Evolutionary conservation across 768 basidiomycete genomes (phyloP), one percentile per base, ranked within the genome.

Genomic region (Mycena olivaceomarginata): DNA sequence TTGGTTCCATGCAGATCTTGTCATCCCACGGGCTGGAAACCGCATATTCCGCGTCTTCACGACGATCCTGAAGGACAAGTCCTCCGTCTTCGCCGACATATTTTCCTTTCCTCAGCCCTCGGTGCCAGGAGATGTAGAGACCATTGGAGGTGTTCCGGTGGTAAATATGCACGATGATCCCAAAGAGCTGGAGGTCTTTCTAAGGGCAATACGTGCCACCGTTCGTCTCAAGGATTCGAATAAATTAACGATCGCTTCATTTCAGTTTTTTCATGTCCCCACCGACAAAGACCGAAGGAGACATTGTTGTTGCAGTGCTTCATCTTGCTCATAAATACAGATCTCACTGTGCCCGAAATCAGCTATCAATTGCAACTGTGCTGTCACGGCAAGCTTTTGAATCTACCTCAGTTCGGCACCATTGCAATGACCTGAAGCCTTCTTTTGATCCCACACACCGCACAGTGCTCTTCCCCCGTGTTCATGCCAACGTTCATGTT

Each of bases 21-120:
- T 75, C 51, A 65, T 75, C 2, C 67, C 70, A 5, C 67, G 41
- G 5, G 74, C 74, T 2, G 40, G 48, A 18, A 56, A 6, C 11
- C 62, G 25, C 39, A 57, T 53, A 5, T 75, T 75, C 37, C 68
- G 59, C 8, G 68, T 75, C 40, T 65, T 65, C 59, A 40, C 63
- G 9, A 12, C 62, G 10, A 75, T 65, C 40, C 20, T 70, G 67
- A 75, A 59, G 37, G 62, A 60, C 10, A 67, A 75, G 25, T 75
- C 67, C 20, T 45, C 74, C 16, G 67, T 75, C 9, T 75, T 75
- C 43, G 68, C 74, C 16, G 74, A 75, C 67, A 64, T 75, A 67
- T 75, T 75, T 59, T 7, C 68, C 9, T 2, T 75, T 4, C 74
- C 74, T 12, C 68, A 69, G 18, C 74, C 74, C 4, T 59, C 67